Conservation (phyloP, 495 filamentous ascomycete genomes). For the Chaetomium tenue region DNA sequence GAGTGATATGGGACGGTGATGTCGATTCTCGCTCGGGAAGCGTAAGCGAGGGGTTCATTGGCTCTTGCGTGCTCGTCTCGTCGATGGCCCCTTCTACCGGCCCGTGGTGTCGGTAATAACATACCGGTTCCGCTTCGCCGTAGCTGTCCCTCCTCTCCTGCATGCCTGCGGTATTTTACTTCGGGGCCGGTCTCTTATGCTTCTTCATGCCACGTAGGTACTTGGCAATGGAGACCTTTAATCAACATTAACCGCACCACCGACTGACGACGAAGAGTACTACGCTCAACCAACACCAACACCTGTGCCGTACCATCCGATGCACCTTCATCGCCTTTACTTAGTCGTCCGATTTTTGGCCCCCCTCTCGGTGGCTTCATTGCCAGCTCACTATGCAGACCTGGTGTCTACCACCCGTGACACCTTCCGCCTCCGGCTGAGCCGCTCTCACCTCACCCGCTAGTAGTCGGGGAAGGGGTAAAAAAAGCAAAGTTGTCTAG, state of each 20-base stretch:
- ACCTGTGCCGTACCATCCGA: background rate
- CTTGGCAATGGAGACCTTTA: background rate
- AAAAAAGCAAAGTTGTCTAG: background rate
- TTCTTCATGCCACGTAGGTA: background rate
- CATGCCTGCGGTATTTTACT: conserved; percentile 1
- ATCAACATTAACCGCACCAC: background rate
- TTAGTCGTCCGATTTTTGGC: background rate
- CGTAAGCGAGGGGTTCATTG: conserved; percentile 3
- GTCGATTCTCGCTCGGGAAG: background rate
- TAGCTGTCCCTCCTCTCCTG: background rate
- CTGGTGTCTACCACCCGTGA: background rate
- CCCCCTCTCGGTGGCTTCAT: background rate
- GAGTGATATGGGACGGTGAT: background rate
- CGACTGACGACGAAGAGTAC: background rate
- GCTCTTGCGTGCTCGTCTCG: background rate
- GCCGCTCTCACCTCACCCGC: background rate
- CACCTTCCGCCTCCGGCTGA: background rate
- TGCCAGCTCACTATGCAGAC: conserved; percentile 5
- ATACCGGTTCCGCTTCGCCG: background rate
- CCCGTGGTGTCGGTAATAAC: background rate
- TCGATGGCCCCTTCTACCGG: background rate
- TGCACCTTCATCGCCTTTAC: background rate
- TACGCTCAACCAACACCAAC: no score
- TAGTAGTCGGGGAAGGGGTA: background rate
- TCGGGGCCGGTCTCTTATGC: background rate